Conservation (phyloP, 495 filamentous ascomycete species). For the Pseudoneurospora amorphoporcata region DNA sequence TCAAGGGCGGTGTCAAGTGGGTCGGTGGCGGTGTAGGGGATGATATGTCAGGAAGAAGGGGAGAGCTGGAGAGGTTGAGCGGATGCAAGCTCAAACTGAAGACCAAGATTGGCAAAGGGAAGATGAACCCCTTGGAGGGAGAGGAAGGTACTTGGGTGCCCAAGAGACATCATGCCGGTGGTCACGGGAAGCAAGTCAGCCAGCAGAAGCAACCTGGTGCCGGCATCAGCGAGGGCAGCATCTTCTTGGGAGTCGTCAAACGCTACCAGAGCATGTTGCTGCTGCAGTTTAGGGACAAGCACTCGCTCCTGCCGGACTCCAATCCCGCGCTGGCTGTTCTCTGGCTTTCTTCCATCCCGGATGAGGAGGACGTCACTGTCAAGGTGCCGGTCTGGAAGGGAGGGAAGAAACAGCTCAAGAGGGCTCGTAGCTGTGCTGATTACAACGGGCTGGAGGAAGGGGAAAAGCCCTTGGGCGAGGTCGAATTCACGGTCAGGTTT, state of each 20-base stretch:
- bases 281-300: conserved; percentile 46
- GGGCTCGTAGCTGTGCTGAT: conserved; percentile 27
- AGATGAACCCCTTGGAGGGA: conserved; percentile 38
- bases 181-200: background rate
- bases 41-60: conserved; percentile 5
- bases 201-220: background rate
- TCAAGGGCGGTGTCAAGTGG: conserved; percentile 29
- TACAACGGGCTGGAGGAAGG: conserved; percentile 29
- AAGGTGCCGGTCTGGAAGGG: conserved; percentile 47
- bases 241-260: conserved; percentile 48
- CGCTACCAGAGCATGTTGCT: conserved; percentile 49
- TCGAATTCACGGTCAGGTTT: conserved; percentile 44
- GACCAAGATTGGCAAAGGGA: conserved; percentile 41
- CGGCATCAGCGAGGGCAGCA: conserved; percentile 31
- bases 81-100: conserved; percentile 44
- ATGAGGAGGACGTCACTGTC: conserved; percentile 48
- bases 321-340: conserved; percentile 51
- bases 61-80: conserved; percentile 32
- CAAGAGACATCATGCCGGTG: conserved; percentile 1
- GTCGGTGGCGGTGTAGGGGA: background rate
- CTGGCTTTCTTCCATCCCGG: conserved; percentile 56
- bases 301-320: conserved; percentile 38
- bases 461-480: conserved; percentile 43
- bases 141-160: conserved; percentile 19
- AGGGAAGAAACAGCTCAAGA: conserved; percentile 34